A percentile compares a stretch with the other conserved stretches of the same genome.
Evolutionary conservation across 441 rosid species (phyloP).

Genomic region (Eruca vesicaria): DNA sequence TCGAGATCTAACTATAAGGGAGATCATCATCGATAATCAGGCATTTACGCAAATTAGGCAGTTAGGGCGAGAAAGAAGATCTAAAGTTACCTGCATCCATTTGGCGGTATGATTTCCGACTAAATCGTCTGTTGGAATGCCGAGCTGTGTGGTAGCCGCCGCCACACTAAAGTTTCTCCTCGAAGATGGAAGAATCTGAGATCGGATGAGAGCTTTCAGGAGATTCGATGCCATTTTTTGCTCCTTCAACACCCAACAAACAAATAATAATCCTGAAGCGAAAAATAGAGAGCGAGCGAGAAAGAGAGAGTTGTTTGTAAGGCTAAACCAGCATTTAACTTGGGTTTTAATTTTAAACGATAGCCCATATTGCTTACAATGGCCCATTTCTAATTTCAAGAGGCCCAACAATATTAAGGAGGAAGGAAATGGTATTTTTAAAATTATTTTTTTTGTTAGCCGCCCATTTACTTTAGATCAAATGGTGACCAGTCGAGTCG

Average conservation of each 20-base stretch:
- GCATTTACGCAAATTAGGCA: not conserved
- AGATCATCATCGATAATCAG: not conserved
- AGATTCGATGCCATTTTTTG: slow-evolving; percentile 61
- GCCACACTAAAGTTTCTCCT: slow-evolving; percentile 57
- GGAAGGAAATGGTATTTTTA: no score
- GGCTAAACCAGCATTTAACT: not conserved
- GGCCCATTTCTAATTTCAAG: not conserved
- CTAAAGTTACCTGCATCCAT: slow-evolving; percentile 86
- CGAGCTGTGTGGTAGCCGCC: slow-evolving; percentile 41
- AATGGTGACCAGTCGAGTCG: no score
- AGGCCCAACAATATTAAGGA: not conserved
- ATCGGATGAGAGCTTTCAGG: slow-evolving; percentile 54
- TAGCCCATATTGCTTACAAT: not conserved
- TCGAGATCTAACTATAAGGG: slow-evolving; percentile 7
- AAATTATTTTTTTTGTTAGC: no score
- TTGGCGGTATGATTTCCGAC: slow-evolving; percentile 75
- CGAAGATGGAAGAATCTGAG: slow-evolving; percentile 41
- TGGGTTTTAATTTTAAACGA: not conserved
- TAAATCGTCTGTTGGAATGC: slow-evolving; percentile 32
- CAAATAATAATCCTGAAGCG: not conserved
- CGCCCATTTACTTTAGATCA: no score
- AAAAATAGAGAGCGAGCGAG: not conserved
- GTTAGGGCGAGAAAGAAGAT: not conserved
- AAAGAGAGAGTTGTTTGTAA: not conserved
- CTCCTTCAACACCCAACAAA: not conserved